Base-by-base conservation (phyloP, 1,139 yeast genomes). In the Scheffersomyces cryptocercus region DNA sequence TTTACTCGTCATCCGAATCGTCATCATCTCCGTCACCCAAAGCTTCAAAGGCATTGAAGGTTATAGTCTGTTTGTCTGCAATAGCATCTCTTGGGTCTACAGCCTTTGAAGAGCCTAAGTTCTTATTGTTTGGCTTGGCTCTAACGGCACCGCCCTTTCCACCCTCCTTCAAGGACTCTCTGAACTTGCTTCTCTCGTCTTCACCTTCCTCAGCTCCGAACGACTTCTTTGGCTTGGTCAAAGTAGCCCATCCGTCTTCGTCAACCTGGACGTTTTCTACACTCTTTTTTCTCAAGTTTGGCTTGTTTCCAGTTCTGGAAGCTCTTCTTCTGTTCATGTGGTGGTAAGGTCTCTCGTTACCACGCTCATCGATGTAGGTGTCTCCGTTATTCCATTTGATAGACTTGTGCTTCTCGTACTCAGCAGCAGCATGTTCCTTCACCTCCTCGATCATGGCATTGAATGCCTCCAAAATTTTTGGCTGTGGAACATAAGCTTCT, bases 211-310 rank as follows among this genome's bases (percentile, higher is more conserved):
- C 83, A 35, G 68, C 71, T 43, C 75, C 75, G 47, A 76, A 75
- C 3, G 79, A 71, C 58, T 74, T 72, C 58, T 71, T 76, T 47
- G 74, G 67, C 52, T 74, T 70, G 54, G 79, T 78, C 49, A 81
- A 71, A 28, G 91, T 84, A 44, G 86, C 86, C 93, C 93, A 86
- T 35, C 95, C 95, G 50, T 86, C 91, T 47, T 84, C 86, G 59
- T 85, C 95, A 24, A 77, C 77, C 42, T 72, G 68, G 37, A 73
- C 68, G 50, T 76, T 76, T 51, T 79, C 84, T 44, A 77, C 81
- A 56, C 77, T 75, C 70, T 80, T 79, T 62, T 80, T 83, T 59
- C 82, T 75, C 58, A 81, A 74, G 56, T 73, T 70, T 36, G 62
- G 61, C 70, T 78, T 70, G 48, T 68, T 70, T 34, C 68, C 73